Evolutionary conservation across 2,329 filamentous ascomycete genomes (phyloP), one percentile per base, ranked within the genome.

Genomic region (Fusarium sp.): DNA sequence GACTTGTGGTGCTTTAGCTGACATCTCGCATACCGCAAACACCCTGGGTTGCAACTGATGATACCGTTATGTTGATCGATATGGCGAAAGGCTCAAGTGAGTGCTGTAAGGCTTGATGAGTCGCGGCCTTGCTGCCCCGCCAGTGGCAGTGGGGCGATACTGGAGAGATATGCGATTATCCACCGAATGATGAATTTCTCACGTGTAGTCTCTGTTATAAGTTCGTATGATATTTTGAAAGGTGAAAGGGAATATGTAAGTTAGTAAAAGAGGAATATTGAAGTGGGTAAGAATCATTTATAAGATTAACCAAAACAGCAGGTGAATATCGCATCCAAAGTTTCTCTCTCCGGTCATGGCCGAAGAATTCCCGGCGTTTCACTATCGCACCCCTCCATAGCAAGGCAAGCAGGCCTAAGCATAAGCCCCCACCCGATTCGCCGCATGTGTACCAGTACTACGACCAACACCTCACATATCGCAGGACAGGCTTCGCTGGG

Each of bases 1-100:
- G 74, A 82, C 77, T 77, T 83, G 80, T 42, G 82, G 80, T 69
- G 80, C 70, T 69, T 79, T 76, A 62, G 78, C 73, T 72, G 82
- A 81, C 82, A 83, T 83, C 75, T 78, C 76, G 81, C 82, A 81
- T 82, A 72, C 78, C 79, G 75, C 55, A 75, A 55, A 63, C 41
- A 63, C 35, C 38, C 47, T 7, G 20, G 15, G 33, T 12, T 51
- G 49, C 59, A 31, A 64, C 48, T 59, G 69, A 66, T 62, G 65
- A 67, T 71, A 68, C 64, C 59, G 74, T 58, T 70, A 67, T 61
- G 74, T 44, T 39, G 28, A 36, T 61, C 63, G 69, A 69, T 75
- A 60, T 58, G 55, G 56, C 56, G 42, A 68, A 70, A 74, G 63
- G 42, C 66, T 64, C 38, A 49, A 59, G 60, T 65, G 66, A 63